phyloP scores from a whole-genome alignment of 1,139 yeast species.

The Suhomyces panamericanus region DNA sequence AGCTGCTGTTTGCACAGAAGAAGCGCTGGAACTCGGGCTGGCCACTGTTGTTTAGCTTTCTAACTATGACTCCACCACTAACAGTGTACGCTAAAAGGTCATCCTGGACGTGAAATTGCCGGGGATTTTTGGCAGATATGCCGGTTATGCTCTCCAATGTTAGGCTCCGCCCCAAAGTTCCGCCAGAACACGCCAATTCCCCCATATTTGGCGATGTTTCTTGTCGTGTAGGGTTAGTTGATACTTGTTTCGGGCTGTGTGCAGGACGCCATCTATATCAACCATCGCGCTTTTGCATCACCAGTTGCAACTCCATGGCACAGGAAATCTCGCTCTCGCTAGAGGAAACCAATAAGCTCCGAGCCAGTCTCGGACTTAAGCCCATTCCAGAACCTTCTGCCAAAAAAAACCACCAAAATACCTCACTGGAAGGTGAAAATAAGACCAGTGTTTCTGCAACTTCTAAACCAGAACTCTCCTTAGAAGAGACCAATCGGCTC shows the following conservation, averaged over 20 bases:
- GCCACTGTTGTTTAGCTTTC: constrained; percentile 26
- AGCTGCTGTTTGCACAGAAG: constrained; percentile 47
- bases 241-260: not conserved
- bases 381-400: constrained; percentile 32
- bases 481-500: constrained; percentile 40
- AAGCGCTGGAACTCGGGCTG: constrained; percentile 40
- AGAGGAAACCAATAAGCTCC: constrained; percentile 41
- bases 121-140: constrained; percentile 30
- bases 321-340: constrained; percentile 35
- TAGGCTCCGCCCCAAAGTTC: constrained; percentile 11
- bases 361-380: constrained; percentile 50
- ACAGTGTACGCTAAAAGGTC: constrained; percentile 58
- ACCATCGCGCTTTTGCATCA: constrained; percentile 1
- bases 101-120: constrained; percentile 41
- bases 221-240: not conserved
- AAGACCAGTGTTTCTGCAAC: too few species aligned
- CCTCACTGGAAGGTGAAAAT: not conserved
- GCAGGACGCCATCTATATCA: not conserved
- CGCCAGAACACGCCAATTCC: constrained; percentile 2
- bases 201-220: constrained; percentile 1
- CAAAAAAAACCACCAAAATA: not conserved
- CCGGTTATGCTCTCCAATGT: constrained; percentile 28
- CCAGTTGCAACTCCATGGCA: constrained; percentile 3
- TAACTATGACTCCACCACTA: constrained; percentile 67
- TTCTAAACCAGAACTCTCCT: constrained; percentile 19